phyloP scores from a whole-genome alignment of 176 grass and related monocot species.

The Carex pumila region DNA sequence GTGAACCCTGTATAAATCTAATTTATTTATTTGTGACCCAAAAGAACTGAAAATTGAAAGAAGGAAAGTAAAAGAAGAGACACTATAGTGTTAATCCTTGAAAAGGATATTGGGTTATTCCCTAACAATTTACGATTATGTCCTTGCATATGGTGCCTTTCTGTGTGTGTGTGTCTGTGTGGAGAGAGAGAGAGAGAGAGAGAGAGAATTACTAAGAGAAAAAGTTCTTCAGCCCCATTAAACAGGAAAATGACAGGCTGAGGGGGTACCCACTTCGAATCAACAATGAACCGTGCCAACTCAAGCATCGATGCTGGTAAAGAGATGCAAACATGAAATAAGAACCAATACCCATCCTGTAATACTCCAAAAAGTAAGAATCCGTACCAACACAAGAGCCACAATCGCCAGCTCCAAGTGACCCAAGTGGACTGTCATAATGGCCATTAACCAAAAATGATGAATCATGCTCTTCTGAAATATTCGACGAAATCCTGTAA shows the following conservation, averaged over 20 bases:
- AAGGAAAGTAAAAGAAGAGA: not conserved
- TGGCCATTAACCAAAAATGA: constrained; percentile 94
- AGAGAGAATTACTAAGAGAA: constrained; percentile 75
- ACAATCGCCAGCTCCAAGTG: constrained; percentile 90
- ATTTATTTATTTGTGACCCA: constrained; percentile 22
- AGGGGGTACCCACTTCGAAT: constrained; percentile 85
- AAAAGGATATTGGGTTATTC: not conserved
- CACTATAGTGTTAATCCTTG: not conserved
- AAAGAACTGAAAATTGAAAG: constrained; percentile 4
- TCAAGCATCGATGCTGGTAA: constrained; percentile 99
- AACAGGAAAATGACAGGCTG: constrained; percentile 93
- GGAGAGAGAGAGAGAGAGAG: not conserved
- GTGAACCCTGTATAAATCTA: constrained; percentile 56
- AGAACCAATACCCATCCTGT: constrained; percentile 6
- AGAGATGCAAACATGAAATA: constrained; percentile 28
- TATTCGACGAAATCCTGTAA: constrained; percentile 98
- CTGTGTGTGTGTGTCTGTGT: not conserved
- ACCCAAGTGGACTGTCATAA: constrained; percentile 95
- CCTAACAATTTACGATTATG: not conserved
- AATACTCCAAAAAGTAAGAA: constrained; percentile 4
- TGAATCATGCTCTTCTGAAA: constrained; percentile 76
- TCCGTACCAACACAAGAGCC: constrained; percentile 98
- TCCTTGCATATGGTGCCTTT: no score
- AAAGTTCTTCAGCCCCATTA: constrained; percentile 98
- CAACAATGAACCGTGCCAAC: constrained; percentile 79